Evolutionary conservation across 2,329 filamentous ascomycete genomes (phyloP).

Genomic region (Aspergillus piperis): DNA sequence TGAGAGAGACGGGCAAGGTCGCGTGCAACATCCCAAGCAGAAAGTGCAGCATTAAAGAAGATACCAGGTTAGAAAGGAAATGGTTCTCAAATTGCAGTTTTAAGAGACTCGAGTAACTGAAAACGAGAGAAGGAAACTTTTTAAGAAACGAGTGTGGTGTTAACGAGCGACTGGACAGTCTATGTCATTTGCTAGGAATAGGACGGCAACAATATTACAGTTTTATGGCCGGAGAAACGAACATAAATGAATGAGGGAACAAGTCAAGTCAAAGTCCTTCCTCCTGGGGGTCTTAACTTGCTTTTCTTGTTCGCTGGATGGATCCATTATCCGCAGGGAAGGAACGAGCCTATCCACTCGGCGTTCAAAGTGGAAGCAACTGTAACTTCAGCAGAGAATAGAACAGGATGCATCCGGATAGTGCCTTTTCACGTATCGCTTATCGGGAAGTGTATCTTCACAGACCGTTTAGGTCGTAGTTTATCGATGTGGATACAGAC

Average conservation of each 20-base stretch:
- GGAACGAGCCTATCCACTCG: slow-evolving; percentile 10
- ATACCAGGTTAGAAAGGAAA: background rate
- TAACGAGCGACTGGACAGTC: slow-evolving; percentile 12
- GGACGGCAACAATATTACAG: slow-evolving; percentile 10
- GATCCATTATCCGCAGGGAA: slow-evolving; percentile 12
- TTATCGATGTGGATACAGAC: slow-evolving; percentile 3
- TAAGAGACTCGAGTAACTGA: slow-evolving; percentile 2
- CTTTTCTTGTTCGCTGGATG: background rate
- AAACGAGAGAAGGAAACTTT: slow-evolving; percentile 12
- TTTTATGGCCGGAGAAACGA: background rate
- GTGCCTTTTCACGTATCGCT: background rate
- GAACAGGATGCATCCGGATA: slow-evolving; percentile 5
- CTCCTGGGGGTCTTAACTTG: background rate
- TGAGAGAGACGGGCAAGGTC: slow-evolving; percentile 3
- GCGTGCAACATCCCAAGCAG: slow-evolving; percentile 14
- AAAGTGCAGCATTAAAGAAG: background rate
- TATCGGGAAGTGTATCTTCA: background rate
- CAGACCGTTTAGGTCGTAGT: background rate
- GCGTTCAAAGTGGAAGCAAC: slow-evolving; percentile 5
- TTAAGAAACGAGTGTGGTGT: slow-evolving; percentile 16
- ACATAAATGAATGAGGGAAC: slow-evolving; percentile 1
- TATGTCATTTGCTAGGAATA: slow-evolving; percentile 21
- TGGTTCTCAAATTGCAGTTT: background rate
- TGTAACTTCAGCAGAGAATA: background rate
- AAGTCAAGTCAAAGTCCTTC: background rate